These are phyloP conservation scores for Russula vinacea DNA, from an alignment of 768 basidiomycete species.

Conservation along the genomic window DNA sequence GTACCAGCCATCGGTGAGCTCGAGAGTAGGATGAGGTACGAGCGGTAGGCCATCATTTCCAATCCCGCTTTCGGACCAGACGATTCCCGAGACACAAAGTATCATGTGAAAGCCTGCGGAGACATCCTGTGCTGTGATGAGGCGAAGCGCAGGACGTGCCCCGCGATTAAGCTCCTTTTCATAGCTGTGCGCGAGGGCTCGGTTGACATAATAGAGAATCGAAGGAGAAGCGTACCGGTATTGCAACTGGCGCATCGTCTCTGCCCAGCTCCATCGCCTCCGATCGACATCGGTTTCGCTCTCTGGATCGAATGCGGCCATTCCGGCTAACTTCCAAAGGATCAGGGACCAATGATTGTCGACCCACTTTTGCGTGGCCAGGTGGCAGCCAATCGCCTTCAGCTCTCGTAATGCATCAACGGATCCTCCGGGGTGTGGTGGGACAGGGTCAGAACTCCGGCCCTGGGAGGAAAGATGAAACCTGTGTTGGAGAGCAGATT, in stretches of 20 bases:
- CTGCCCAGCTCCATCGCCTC: slow-evolving; percentile 78
- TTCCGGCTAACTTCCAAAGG: slow-evolving; percentile 92
- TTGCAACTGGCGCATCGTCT: slow-evolving; percentile 76
- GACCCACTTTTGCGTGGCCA: slow-evolving; percentile 79
- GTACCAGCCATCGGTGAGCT: slow-evolving; percentile 99
- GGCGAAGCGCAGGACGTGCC: slow-evolving; percentile 74
- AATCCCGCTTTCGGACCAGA: slow-evolving; percentile 45
- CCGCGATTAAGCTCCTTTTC: slow-evolving; percentile 51
- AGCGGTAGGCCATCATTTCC: slow-evolving; percentile 41
- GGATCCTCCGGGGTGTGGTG: slow-evolving; percentile 34
- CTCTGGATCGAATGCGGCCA: slow-evolving; percentile 70
- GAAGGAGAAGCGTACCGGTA: slow-evolving; percentile 60
- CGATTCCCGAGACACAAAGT: slow-evolving; percentile 75
- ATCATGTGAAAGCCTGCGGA: slow-evolving; percentile 78
- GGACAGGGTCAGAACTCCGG: neutral
- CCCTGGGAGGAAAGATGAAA: neutral
- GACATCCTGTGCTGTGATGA: slow-evolving; percentile 80
- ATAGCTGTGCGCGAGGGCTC: slow-evolving; percentile 38
- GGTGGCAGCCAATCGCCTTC: slow-evolving; percentile 53
- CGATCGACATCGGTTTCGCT: slow-evolving; percentile 45
- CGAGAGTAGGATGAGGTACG: slow-evolving; percentile 58
- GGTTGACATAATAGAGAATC: neutral
- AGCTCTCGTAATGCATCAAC: slow-evolving; percentile 55
- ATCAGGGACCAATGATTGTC: slow-evolving; percentile 89
- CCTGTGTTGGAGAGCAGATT: slow-evolving; percentile 21